A percentile compares a stretch with the other conserved stretches of the same genome.
Conservation (phyloP, 2,329 filamentous ascomycete genomes). For the Incumbomyces delicatus region DNA sequence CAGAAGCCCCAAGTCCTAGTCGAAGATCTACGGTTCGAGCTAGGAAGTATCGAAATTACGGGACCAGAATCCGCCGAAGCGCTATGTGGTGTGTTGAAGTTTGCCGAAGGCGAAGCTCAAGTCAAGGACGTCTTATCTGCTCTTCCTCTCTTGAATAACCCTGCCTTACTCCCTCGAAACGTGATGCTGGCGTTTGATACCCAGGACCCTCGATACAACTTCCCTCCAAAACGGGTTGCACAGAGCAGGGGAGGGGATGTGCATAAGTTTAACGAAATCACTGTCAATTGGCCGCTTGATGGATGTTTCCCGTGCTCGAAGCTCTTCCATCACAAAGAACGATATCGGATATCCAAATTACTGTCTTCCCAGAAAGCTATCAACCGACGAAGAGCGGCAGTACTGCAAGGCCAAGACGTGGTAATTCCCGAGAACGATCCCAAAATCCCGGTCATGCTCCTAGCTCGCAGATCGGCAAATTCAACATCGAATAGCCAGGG, state of each 20-base stretch:
- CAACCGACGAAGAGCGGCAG: slow-evolving; percentile 61
- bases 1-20: slow-evolving; percentile 53
- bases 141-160: slow-evolving; percentile 50
- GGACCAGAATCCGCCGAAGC: slow-evolving; percentile 72
- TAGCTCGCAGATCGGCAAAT: slow-evolving; percentile 47
- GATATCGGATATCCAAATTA: slow-evolving; percentile 55
- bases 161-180: slow-evolving; percentile 58
- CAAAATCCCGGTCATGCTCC: slow-evolving; percentile 64
- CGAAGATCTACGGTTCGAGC: slow-evolving; percentile 60
- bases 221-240: slow-evolving; percentile 55
- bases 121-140: slow-evolving; percentile 28
- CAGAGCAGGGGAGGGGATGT: slow-evolving; percentile 20
- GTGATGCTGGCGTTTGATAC: slow-evolving; percentile 63
- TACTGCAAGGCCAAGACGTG: slow-evolving; percentile 54
- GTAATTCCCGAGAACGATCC: slow-evolving; percentile 54
- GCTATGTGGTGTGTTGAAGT: slow-evolving; percentile 57
- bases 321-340: slow-evolving; percentile 59
- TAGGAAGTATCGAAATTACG: slow-evolving; percentile 60
- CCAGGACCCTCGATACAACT: slow-evolving; percentile 68
- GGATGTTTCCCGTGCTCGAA: slow-evolving; percentile 35
- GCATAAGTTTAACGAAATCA: slow-evolving; percentile 45
- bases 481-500: slow-evolving; percentile 47
- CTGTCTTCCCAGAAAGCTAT: slow-evolving; percentile 69
- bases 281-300: slow-evolving; percentile 62
- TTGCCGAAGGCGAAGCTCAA: slow-evolving; percentile 28